These are phyloP conservation scores for Nephelium lappaceum DNA, from an alignment of 345 rosid genomes.

Conservation along the genomic window DNA sequence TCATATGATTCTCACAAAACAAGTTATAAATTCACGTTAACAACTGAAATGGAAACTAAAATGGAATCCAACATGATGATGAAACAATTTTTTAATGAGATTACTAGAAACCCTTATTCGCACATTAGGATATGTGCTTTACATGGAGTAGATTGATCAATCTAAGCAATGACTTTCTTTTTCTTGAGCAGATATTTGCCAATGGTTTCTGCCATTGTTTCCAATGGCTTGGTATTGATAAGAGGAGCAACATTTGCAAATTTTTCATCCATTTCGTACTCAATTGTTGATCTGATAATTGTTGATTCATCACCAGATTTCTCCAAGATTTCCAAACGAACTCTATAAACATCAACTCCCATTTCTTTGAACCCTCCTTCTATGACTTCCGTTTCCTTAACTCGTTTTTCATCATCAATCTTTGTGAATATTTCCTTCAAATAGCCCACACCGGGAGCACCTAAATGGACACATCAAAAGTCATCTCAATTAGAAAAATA, in stretches of 20 bases:
- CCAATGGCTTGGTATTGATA: slow-evolving; percentile 20
- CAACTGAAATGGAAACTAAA: too few species aligned
- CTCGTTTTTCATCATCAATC: slow-evolving; percentile 37
- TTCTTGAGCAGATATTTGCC: not conserved
- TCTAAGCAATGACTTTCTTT: not conserved
- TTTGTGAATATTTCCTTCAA: slow-evolving; percentile 32
- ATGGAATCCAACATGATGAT: too few species aligned
- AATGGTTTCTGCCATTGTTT: slow-evolving; percentile 25
- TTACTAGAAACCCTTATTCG: too few species aligned
- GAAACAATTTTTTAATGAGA: too few species aligned
- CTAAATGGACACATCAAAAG: slow-evolving; percentile 2
- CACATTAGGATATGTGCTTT: not conserved
- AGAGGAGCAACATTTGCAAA: slow-evolving; percentile 24
- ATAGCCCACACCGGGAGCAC: slow-evolving; percentile 34
- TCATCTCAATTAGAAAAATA: not conserved
- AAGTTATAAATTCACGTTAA: too few species aligned
- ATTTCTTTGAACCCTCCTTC: slow-evolving; percentile 38
- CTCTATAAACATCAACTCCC: slow-evolving; percentile 24
- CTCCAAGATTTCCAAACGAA: slow-evolving; percentile 39
- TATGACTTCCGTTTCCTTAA: slow-evolving; percentile 39
- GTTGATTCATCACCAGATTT: slow-evolving; percentile 30
- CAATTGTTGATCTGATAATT: slow-evolving; percentile 25
- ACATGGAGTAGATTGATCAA: not conserved
- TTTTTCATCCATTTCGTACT: slow-evolving; percentile 41
- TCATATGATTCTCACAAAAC: too few species aligned